Conservation (phyloP, 768 basidiomycete species). For the Tulasnella sp. region DNA sequence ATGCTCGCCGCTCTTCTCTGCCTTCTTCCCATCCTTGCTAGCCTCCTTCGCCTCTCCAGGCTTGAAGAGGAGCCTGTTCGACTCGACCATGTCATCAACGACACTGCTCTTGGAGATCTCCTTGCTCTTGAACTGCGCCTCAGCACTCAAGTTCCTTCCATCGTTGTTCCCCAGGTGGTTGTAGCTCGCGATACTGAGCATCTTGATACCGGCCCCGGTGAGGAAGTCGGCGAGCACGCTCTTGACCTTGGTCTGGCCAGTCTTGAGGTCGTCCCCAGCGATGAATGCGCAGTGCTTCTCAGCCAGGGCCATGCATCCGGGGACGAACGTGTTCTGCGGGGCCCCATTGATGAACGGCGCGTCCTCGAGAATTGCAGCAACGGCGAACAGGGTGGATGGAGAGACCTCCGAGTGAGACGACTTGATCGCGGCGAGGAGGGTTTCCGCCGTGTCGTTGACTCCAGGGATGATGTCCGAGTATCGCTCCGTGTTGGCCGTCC, state of each 20-base stretch:
- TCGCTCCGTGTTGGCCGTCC: slow-evolving; percentile 98
- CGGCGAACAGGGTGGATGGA: slow-evolving; percentile 90
- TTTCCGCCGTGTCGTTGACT: slow-evolving; percentile 88
- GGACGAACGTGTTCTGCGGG: slow-evolving; percentile 98
- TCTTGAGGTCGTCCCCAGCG: slow-evolving; percentile 96
- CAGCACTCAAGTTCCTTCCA: slow-evolving; percentile 81
- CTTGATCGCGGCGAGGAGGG: slow-evolving; percentile 72
- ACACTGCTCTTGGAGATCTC: slow-evolving; percentile 96
- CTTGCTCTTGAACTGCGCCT: slow-evolving; percentile 93
- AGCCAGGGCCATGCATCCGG: slow-evolving; percentile 85
- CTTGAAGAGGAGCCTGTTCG: slow-evolving; percentile 84
- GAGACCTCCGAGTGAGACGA: slow-evolving; percentile 86
- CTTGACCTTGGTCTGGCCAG: slow-evolving; percentile 96
- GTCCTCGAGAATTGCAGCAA: slow-evolving; percentile 90
- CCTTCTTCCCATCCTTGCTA: slow-evolving; percentile 36
- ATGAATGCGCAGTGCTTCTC: slow-evolving; percentile 86
- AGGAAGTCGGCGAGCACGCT: slow-evolving; percentile 95
- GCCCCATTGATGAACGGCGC: slow-evolving; percentile 95
- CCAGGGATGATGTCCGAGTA: slow-evolving; percentile 92
- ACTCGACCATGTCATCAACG: slow-evolving; percentile 95
- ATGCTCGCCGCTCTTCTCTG: slow-evolving; percentile 73
- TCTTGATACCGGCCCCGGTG: slow-evolving; percentile 97
- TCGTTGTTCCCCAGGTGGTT: slow-evolving; percentile 99
- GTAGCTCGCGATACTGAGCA: slow-evolving; percentile 92
- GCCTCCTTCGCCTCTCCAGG: slow-evolving; percentile 32